Evolutionary conservation across 768 basidiomycete species (phyloP), one percentile per base, ranked within the genome.

Genomic region (Amyloporia xantha): DNA sequence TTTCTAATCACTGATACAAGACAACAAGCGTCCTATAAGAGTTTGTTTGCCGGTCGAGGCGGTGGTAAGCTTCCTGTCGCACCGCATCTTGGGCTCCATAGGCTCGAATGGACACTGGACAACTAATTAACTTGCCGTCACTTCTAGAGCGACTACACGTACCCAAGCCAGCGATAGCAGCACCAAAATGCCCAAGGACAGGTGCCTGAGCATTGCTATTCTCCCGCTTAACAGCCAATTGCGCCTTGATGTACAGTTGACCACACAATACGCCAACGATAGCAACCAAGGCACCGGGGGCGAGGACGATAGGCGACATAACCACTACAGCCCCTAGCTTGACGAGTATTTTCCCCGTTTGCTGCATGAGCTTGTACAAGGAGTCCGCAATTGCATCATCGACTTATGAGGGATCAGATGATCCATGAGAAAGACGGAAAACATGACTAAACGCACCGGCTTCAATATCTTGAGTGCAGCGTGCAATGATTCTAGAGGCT

Each of bases 391-490:
- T 48, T 1, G 62, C 64, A 13, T 64, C 67, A 50, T 74, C 72
- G 37, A 73, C 70, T 66, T 40, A 26, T 24, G 33, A 10, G 41
- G 26, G 33, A 19, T 15, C 20, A 47, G 23, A 37, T 21, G 5
- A 10, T 4, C 2, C 10, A 10, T 25, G 21, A 47, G 5, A 4
- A 23, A 21, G 4, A n/a, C 10, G 17, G 7, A 6, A 33, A 5
- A 13, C 38, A 28, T 2, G 6, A 43, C n/a, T 15, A 23, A 4
- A 44, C 61, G 25, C 48, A 66, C 66, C 46, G 12, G 65, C 59
- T 24, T 64, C 65, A 23, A 86, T 82, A 59, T 87, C 85, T 49
- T 84, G 78, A 1, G 84, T 86, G 62, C 79, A 79, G 45, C 84
- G 72, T 24, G 81, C 67, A 40, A 86, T 78, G 47, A 88, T 77